Evolutionary conservation across 164 flowering plant species (phyloP).

Genomic region (Magnolia kwangsiensis): DNA sequence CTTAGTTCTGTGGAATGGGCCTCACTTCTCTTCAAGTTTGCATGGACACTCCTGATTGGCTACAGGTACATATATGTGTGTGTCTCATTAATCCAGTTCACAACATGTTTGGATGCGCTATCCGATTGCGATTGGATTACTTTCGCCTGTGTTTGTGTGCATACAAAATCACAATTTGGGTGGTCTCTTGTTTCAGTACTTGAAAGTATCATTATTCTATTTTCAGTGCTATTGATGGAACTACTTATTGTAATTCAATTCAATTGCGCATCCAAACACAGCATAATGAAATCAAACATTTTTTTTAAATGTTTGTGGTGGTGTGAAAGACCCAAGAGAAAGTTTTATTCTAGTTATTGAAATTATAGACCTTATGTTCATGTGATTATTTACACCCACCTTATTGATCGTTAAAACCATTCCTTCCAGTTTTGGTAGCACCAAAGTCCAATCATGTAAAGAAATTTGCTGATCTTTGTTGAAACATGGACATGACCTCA

Average conservation of each 20-base stretch:
- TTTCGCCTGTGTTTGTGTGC: not conserved
- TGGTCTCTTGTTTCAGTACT: not conserved
- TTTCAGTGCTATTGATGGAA: too few relatives aligned
- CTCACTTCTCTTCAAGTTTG: slow-evolving; percentile 73
- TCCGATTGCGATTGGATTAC: not conserved
- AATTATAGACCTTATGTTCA: too few relatives aligned
- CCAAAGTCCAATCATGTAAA: not conserved
- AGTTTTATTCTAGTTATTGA: not conserved
- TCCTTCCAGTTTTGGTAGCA: not conserved
- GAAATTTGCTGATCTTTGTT: not conserved
- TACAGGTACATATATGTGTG: slow-evolving; percentile 78
- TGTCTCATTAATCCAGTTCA: not conserved
- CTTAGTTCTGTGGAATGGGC: slow-evolving; percentile 40
- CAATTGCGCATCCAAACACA: too few relatives aligned
- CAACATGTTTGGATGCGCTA: not conserved
- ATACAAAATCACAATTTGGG: not conserved
- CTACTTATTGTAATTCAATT: not conserved
- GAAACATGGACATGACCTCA: not conserved
- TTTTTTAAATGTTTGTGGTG: too few relatives aligned
- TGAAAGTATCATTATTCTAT: too few relatives aligned
- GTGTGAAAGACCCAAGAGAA: not conserved
- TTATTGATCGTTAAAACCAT: not conserved
- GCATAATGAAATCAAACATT: too few relatives aligned
- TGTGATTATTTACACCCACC: too few relatives aligned
- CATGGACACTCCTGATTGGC: slow-evolving; percentile 92